Evolutionary conservation across 768 basidiomycete genomes (phyloP).

Genomic region (Lactifluus echinatus): DNA sequence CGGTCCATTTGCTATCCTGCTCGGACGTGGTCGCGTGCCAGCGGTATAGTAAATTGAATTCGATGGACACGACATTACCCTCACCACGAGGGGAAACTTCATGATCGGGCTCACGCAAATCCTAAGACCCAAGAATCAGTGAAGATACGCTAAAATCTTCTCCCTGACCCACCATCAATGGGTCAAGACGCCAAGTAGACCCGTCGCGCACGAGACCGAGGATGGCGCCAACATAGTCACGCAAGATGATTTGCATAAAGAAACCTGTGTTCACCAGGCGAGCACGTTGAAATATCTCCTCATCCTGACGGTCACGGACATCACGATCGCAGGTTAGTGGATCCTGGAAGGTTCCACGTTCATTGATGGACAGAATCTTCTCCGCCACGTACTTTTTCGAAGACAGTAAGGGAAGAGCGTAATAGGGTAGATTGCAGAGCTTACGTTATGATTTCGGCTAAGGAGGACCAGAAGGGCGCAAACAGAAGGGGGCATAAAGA

Average conservation of each 20-base stretch:
- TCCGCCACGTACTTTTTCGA: slow-evolving; percentile 54
- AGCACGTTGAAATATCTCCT: slow-evolving; percentile 68
- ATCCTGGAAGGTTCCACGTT: slow-evolving; percentile 38
- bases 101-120: slow-evolving; percentile 43
- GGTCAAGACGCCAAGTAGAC: slow-evolving; percentile 57
- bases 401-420: neutral
- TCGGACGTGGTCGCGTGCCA: slow-evolving; percentile 22
- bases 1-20: slow-evolving; percentile 2
- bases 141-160: neutral
- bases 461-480: slow-evolving; percentile 63
- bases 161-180: slow-evolving; percentile 41
- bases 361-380: slow-evolving; percentile 61
- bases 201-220: slow-evolving; percentile 61
- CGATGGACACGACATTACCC: slow-evolving; percentile 69
- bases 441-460: slow-evolving; percentile 65
- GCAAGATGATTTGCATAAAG: slow-evolving; percentile 61
- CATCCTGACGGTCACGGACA: slow-evolving; percentile 43
- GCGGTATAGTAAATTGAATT: slow-evolving; percentile 54
- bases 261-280: slow-evolving; percentile 66
- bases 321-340: slow-evolving; percentile 19
- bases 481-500: slow-evolving; percentile 64
- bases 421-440: slow-evolving; percentile 16
- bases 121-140: slow-evolving; percentile 26
- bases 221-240: slow-evolving; percentile 70
- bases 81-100: slow-evolving; percentile 51